Conservation (phyloP, 495 filamentous ascomycete genomes). For the Aspergillus asperescens region DNA sequence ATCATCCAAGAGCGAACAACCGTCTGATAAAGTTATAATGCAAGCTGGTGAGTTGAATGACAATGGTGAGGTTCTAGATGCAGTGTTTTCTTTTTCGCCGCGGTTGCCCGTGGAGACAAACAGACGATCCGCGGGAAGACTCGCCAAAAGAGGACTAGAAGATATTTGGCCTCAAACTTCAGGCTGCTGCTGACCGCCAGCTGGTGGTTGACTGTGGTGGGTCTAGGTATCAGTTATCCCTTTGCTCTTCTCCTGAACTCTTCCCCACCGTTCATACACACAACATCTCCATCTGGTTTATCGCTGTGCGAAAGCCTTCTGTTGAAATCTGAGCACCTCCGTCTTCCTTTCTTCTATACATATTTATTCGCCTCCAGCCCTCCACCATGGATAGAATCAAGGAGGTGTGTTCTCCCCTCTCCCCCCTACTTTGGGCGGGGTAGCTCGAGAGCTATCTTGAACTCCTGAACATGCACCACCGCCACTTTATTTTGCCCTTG, state of each 20-base stretch:
- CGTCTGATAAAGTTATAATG: background rate
- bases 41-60: background rate
- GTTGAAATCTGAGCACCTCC: background rate
- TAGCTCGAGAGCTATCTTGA: conserved; percentile 38
- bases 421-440: conserved; percentile 38
- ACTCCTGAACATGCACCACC: conserved; percentile 21
- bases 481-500: conserved; percentile 13
- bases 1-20: conserved; percentile 20
- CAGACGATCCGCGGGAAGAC: conserved; percentile 16
- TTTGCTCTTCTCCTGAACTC: conserved; percentile 18
- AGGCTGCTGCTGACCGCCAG: conserved; percentile 26
- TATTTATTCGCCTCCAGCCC: conserved; percentile 21
- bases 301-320: conserved; percentile 45
- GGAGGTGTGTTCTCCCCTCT: conserved; percentile 57
- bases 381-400: conserved; percentile 62
- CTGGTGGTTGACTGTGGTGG: too few relatives aligned
- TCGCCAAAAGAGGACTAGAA: conserved; percentile 1
- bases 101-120: conserved; percentile 49
- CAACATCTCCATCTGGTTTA: conserved; percentile 27
- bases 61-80: conserved; percentile 25
- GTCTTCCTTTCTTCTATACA: conserved; percentile 28
- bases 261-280: conserved; percentile 13
- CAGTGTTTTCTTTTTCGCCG: conserved; percentile 21
- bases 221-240: conserved; percentile 35
- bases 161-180: background rate